Conservation (phyloP, 495 filamentous ascomycete species). For the Tuber brumale region DNA sequence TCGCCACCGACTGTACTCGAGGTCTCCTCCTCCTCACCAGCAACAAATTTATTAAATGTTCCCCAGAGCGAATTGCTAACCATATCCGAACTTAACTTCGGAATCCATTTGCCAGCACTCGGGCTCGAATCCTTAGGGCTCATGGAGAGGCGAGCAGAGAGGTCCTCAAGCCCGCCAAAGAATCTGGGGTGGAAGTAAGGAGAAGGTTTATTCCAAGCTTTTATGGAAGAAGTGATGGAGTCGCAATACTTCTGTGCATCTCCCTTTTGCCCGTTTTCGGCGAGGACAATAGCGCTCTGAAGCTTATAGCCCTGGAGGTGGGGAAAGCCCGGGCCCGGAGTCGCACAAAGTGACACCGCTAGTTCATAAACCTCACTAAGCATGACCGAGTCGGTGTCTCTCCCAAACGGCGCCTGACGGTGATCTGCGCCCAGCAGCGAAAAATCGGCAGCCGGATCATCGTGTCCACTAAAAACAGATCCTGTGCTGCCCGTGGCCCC, state of each 20-base stretch:
- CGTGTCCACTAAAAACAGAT: constrained; percentile 68
- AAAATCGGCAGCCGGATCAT: constrained; percentile 72
- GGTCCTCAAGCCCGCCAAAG: constrained; percentile 69
- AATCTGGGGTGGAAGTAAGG: constrained; percentile 74
- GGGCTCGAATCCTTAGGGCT: constrained; percentile 64
- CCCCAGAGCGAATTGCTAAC: constrained; percentile 81
- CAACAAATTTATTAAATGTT: constrained; percentile 89
- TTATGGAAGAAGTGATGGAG: constrained; percentile 68
- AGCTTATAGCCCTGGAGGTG: constrained; percentile 87
- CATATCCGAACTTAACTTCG: constrained; percentile 89
- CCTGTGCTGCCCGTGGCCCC: constrained; percentile 45
- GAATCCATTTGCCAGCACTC: constrained; percentile 60
- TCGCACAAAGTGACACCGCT: constrained; percentile 47
- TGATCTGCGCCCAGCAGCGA: constrained; percentile 75
- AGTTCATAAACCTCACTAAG: constrained; percentile 93
- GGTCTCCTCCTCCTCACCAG: constrained; percentile 69
- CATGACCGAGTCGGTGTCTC: constrained; percentile 74
- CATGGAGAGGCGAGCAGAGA: constrained; percentile 72
- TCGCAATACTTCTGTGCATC: constrained; percentile 92
- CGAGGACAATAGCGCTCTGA: constrained; percentile 72
- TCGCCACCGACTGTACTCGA: constrained; percentile 46
- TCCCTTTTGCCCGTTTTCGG: constrained; percentile 69
- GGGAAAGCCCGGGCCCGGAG: constrained; percentile 47
- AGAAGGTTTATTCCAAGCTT: constrained; percentile 71
- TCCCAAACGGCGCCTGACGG: constrained; percentile 58